Percentiles rank a stretch among this genome's conserved stretches.
Conservation (phyloP, 805 yeast species). For the Candida namnaoensis region DNA sequence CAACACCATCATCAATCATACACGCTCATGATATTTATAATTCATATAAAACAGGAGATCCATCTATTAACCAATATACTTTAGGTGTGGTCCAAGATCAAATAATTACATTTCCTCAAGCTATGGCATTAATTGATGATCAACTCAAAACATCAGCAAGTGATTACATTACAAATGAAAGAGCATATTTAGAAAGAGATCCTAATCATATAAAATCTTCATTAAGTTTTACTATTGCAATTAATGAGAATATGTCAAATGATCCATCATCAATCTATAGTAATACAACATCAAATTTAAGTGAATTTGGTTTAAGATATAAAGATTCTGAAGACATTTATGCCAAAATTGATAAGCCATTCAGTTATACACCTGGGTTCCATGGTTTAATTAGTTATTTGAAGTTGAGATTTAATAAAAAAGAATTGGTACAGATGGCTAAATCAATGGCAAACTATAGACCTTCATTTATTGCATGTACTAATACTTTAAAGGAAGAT, state of each 20-base stretch:
- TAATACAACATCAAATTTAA: neutral
- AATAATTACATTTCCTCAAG: slow-evolving; percentile 49
- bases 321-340: slow-evolving; percentile 76
- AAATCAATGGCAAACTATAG: slow-evolving; percentile 84
- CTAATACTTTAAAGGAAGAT: slow-evolving; percentile 79
- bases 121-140: slow-evolving; percentile 24
- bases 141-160: neutral
- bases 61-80: slow-evolving; percentile 57
- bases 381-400: slow-evolving; percentile 74
- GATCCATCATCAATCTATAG: neutral
- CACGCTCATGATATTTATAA: slow-evolving; percentile 15
- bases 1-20: slow-evolving; percentile 9
- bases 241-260: slow-evolving; percentile 11
- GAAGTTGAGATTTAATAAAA: slow-evolving; percentile 57
- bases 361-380: slow-evolving; percentile 85
- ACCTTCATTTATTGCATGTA: slow-evolving; percentile 89
- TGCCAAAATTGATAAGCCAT: slow-evolving; percentile 65
- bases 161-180: neutral
- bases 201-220: slow-evolving; percentile 3
- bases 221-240: slow-evolving; percentile 19
- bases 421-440: slow-evolving; percentile 72
- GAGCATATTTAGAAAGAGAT: neutral
- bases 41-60: slow-evolving; percentile 39
- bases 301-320: slow-evolving; percentile 31
- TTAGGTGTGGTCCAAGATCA: slow-evolving; percentile 41